Percentiles rank a stretch among this genome's conserved stretches.
These are phyloP conservation scores for Closterium sp. DNA, from an alignment of 139 green algal genomes.

Conservation along the genomic window DNA sequence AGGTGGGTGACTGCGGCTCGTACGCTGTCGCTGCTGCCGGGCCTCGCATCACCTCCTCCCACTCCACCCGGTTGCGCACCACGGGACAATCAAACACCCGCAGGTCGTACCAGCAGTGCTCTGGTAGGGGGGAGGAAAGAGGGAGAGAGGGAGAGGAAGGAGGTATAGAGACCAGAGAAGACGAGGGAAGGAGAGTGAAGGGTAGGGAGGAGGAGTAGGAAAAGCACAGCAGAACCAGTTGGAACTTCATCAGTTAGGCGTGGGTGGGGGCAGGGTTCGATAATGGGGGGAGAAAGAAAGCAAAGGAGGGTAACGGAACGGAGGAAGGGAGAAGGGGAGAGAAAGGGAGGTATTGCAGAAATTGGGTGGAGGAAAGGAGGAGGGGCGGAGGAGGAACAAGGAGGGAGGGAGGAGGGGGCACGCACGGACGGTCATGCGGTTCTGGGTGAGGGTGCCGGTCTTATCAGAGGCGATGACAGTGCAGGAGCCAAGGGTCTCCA, in stretches of 20 bases:
- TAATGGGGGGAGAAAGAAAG: no score
- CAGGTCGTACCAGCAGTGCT: constrained; percentile 60
- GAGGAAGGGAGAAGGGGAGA: no score
- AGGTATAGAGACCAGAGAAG: not conserved
- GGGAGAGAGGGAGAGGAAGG: no score
- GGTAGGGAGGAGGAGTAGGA: no score
- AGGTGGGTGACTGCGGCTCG: constrained; percentile 55
- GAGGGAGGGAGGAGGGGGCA: not conserved
- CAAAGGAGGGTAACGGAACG: no score
- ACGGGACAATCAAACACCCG: constrained; percentile 57
- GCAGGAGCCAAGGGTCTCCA: constrained; percentile 60
- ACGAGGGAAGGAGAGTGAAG: not conserved
- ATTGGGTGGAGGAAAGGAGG: no score
- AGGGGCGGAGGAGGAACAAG: no score
- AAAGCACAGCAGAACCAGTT: no score
- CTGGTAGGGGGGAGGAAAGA: not conserved
- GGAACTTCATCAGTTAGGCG: no score
- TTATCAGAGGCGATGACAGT: constrained; percentile 64
- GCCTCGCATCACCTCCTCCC: constrained; percentile 43
- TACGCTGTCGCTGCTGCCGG: constrained; percentile 38
- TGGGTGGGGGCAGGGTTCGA: no score
- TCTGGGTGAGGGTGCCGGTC: constrained; percentile 61
- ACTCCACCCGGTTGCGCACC: constrained; percentile 64
- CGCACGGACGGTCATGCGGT: constrained; percentile 60
- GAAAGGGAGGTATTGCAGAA: no score